These are phyloP conservation scores for Aquanectria penicillioides DNA, from an alignment of 2,329 filamentous ascomycete species.

Conservation along the genomic window DNA sequence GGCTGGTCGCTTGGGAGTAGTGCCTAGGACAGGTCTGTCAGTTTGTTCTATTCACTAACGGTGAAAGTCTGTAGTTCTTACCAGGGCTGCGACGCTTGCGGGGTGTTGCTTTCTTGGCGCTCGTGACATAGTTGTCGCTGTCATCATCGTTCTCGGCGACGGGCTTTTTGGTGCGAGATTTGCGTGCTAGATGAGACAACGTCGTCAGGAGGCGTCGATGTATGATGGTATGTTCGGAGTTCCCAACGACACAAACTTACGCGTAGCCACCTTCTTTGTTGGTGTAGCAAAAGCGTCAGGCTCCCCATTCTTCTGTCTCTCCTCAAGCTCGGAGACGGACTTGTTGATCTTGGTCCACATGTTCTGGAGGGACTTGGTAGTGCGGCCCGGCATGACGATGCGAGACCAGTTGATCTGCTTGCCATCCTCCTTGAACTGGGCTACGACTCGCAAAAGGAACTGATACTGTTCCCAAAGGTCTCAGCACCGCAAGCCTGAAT, in stretches of 20 bases:
- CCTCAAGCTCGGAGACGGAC: constrained; percentile 48
- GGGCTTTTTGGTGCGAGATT: constrained; percentile 32
- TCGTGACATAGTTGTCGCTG: constrained; percentile 4
- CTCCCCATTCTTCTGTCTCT: constrained; percentile 21
- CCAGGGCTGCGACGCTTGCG: constrained; percentile 32
- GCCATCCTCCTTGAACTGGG: constrained; percentile 45
- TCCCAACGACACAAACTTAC: constrained; percentile 30
- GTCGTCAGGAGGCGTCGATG: too few species aligned
- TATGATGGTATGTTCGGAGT: not conserved
- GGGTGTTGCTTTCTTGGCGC: constrained; percentile 24
- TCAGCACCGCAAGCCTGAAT: not conserved
- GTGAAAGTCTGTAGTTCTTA: constrained; percentile 4
- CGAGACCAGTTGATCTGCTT: constrained; percentile 48
- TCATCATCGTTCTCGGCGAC: constrained; percentile 5
- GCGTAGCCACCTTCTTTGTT: constrained; percentile 33
- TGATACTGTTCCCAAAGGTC: constrained; percentile 40
- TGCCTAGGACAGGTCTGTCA: constrained; percentile 15
- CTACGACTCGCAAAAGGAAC: constrained; percentile 49
- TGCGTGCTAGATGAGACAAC: constrained; percentile 32
- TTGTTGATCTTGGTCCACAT: constrained; percentile 51
- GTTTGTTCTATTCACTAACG: not conserved
- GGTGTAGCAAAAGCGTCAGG: constrained; percentile 15
- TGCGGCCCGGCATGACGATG: constrained; percentile 50
- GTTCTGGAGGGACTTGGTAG: constrained; percentile 50
- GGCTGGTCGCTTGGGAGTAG: constrained; percentile 22